Evolutionary conservation across 2,329 filamentous ascomycete species (phyloP).

Genomic region (Tothia fuscella): DNA sequence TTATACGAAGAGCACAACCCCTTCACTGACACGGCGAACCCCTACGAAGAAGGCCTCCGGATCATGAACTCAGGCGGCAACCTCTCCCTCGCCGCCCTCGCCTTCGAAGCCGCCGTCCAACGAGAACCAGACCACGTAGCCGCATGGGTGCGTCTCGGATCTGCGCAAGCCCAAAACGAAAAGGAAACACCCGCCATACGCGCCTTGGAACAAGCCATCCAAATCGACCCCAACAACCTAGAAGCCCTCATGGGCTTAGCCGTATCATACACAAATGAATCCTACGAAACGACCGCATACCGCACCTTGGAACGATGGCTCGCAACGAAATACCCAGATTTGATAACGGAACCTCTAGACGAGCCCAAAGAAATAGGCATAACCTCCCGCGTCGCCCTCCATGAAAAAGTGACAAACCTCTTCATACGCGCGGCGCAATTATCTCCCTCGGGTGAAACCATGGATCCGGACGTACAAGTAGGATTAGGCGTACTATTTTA

Average conservation of each 20-base stretch:
- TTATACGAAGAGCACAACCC: constrained; percentile 92
- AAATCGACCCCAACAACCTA: constrained; percentile 75
- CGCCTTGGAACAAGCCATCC: constrained; percentile 80
- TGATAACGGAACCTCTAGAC: constrained; percentile 62
- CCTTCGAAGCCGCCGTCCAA: constrained; percentile 91
- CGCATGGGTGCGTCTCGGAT: constrained; percentile 86
- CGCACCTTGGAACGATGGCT: constrained; percentile 94
- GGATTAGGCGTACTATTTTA: constrained; percentile 96
- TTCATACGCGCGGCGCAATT: constrained; percentile 91
- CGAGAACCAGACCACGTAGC: constrained; percentile 78
- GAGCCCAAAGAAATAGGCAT: constrained; percentile 78
- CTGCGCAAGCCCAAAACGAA: constrained; percentile 93
- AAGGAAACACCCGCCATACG: constrained; percentile 95
- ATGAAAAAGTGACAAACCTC: constrained; percentile 78
- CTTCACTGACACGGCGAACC: constrained; percentile 68
- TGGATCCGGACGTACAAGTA: constrained; percentile 98
- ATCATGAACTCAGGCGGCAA: constrained; percentile 93
- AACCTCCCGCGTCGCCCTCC: constrained; percentile 79
- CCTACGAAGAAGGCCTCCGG: constrained; percentile 84
- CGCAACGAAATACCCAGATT: constrained; percentile 80
- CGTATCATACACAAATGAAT: constrained; percentile 97
- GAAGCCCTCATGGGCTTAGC: constrained; percentile 88
- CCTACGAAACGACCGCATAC: constrained; percentile 94
- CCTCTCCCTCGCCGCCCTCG: constrained; percentile 80
- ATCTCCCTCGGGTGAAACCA: constrained; percentile 81